A percentile compares a stretch with the other conserved stretches of the same genome.
These are phyloP conservation scores for Euphorbia tirucalli DNA, from an alignment of 345 rosid species.

Conservation along the genomic window DNA sequence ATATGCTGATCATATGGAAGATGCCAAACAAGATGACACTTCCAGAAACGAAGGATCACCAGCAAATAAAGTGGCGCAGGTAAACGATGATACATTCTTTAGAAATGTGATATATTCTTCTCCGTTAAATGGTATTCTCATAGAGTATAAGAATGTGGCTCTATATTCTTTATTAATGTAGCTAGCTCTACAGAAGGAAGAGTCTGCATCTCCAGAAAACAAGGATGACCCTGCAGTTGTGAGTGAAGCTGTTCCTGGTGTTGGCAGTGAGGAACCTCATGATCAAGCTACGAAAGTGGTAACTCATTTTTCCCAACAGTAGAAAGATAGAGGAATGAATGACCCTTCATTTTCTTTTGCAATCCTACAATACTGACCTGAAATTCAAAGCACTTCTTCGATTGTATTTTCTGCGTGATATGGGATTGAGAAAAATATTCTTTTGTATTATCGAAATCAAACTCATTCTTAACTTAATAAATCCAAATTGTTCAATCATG, in stretches of 20 bases:
- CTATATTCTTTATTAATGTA: slow-evolving; percentile 25
- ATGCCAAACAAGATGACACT: slow-evolving; percentile 31
- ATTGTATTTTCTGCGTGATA: neutral
- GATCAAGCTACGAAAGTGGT: slow-evolving; percentile 42
- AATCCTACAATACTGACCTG: neutral
- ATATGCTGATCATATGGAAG: slow-evolving; percentile 30
- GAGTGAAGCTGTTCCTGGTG: slow-evolving; percentile 39
- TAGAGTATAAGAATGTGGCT: slow-evolving; percentile 8
- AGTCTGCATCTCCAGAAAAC: slow-evolving; percentile 31
- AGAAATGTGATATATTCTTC: slow-evolving; percentile 7
- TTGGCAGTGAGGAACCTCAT: slow-evolving; percentile 34
- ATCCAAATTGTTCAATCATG: neutral
- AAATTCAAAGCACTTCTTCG: neutral
- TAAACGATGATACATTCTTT: slow-evolving; percentile 16
- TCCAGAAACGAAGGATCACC: slow-evolving; percentile 34
- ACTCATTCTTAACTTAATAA: neutral
- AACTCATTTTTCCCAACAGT: slow-evolving; percentile 11
- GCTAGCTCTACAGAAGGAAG: slow-evolving; percentile 36
- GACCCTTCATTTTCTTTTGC: neutral
- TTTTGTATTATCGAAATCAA: neutral
- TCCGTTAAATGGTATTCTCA: neutral
- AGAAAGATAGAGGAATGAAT: neutral
- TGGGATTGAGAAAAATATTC: neutral
- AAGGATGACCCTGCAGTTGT: slow-evolving; percentile 35
- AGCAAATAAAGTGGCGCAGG: slow-evolving; percentile 33